These are phyloP conservation scores for Stachybotrys echinatus DNA, from an alignment of 2,329 filamentous ascomycete species.

Conservation along the genomic window DNA sequence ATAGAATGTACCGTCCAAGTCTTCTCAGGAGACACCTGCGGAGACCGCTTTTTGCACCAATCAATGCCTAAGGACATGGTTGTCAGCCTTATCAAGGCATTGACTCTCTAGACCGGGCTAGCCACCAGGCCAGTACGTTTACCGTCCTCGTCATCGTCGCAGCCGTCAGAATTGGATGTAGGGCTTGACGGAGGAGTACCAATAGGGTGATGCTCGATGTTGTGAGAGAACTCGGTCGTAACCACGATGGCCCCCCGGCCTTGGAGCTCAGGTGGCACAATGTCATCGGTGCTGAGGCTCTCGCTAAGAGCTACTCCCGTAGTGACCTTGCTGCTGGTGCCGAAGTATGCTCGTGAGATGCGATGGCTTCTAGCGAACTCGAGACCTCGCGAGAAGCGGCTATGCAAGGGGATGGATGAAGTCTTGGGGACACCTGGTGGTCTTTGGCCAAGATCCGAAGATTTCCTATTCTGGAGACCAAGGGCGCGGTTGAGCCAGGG, in stretches of 20 bases:
- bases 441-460: constrained; percentile 8
- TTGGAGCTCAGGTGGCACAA: constrained; percentile 13
- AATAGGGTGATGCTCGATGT: not conserved
- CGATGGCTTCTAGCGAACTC: constrained; percentile 6
- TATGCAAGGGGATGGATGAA: constrained; percentile 11
- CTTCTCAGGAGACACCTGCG: no score
- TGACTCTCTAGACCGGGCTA: not conserved
- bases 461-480: constrained; percentile 16
- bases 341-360: constrained; percentile 5
- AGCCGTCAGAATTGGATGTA: not conserved
- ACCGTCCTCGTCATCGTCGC: not conserved
- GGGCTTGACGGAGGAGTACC: not conserved
- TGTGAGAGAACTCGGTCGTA: constrained; percentile 1
- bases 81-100: no score
- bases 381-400: constrained; percentile 8
- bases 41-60: no score
- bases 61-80: no score
- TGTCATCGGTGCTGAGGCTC: constrained; percentile 15
- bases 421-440: constrained; percentile 7
- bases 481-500: constrained; percentile 21
- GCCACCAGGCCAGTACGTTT: not conserved
- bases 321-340: constrained; percentile 10
- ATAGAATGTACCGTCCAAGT: no score
- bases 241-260: constrained; percentile 14
- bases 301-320: constrained; percentile 4